Base-by-base conservation (phyloP, 768 basidiomycete species). In the Termitomyces sp. region DNA sequence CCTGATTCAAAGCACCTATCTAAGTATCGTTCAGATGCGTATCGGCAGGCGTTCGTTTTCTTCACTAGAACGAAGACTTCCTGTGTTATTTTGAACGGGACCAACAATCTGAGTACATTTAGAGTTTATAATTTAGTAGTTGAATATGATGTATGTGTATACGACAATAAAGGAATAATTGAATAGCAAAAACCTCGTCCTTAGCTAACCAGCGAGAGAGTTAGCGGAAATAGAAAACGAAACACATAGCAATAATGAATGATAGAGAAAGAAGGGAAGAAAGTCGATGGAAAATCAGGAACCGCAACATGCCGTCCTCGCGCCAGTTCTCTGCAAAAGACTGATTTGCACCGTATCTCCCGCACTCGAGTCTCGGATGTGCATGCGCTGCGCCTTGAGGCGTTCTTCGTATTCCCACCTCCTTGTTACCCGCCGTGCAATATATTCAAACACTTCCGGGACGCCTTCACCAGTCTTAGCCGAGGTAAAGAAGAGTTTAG, bases 381-480 rank as follows among this genome's bases (percentile, higher is more conserved):
- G 75, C 59, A 79, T 46, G n/a, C 72, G 69, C 55, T 74, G 67
- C 29, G 76, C 74, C 31, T 85, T 84, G 12, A 78, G 56, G 14
- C 73, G 72, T 55, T 87, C 88, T 55, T 90, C 86, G 64, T 83
- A 83, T 64, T 86, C 90, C 83, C 84, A 86, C 59, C 79, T 72
- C 60, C 67, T 64, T 36, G 85, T 76, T 9, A 92, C 86, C 27
- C 89, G 74, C 49, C 71, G 65, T 4, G 83, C 87, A 42, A 93
- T 76, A 64, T 91, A 91, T 67, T 83, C 86, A 64, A 92, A 93
- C n/a, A 90, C 85, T 1, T 85, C 86, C 1, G 66, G 50, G 0
- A 92, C 88, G 8, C 87, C 85, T 36, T 81, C 78, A 0, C 91
- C 91, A 4, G 87, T 90, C 70, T 90, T 90, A 3, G 91, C 90